A percentile compares a stretch with the other conserved stretches of the same genome.
Evolutionary conservation across 1,139 yeast species (phyloP).

Genomic region (Spencermartinsiella ligniputridi): DNA sequence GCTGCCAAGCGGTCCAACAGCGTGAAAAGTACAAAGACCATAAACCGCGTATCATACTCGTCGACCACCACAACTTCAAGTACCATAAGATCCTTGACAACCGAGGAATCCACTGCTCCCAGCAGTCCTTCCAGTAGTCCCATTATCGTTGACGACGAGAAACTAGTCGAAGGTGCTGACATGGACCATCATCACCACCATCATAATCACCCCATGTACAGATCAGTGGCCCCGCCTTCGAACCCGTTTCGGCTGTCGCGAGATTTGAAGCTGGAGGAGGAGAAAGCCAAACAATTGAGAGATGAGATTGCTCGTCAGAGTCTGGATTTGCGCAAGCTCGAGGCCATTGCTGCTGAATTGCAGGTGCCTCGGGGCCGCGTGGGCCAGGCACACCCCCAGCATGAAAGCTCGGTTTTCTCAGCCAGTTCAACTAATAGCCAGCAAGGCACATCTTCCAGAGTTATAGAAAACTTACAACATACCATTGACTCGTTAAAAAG

Average conservation of each 20-base stretch:
- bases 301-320: slow-evolving; percentile 26
- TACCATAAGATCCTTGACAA: neutral
- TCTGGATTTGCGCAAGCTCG: slow-evolving; percentile 21
- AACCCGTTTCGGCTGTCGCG: neutral
- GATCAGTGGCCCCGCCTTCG: neutral
- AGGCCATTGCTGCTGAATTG: slow-evolving; percentile 21
- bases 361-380: slow-evolving; percentile 13
- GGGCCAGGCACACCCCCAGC: neutral
- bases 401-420: slow-evolving; percentile 10
- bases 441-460: slow-evolving; percentile 21
- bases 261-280: slow-evolving; percentile 14
- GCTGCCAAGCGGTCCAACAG: slow-evolving; percentile 1
- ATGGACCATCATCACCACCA: neutral
- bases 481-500: slow-evolving; percentile 25
- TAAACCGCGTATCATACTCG: neutral
- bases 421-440: slow-evolving; percentile 9
- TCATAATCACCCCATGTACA: neutral
- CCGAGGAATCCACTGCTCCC: neutral
- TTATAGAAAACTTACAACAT: slow-evolving; percentile 26
- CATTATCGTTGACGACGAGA: neutral
- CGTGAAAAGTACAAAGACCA: neutral
- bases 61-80: neutral
- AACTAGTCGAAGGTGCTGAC: neutral
- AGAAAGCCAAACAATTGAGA: slow-evolving; percentile 20
- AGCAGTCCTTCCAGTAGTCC: neutral